Conservation (phyloP, 2,329 filamentous ascomycete genomes). For the Colletotrichum musicola region DNA sequence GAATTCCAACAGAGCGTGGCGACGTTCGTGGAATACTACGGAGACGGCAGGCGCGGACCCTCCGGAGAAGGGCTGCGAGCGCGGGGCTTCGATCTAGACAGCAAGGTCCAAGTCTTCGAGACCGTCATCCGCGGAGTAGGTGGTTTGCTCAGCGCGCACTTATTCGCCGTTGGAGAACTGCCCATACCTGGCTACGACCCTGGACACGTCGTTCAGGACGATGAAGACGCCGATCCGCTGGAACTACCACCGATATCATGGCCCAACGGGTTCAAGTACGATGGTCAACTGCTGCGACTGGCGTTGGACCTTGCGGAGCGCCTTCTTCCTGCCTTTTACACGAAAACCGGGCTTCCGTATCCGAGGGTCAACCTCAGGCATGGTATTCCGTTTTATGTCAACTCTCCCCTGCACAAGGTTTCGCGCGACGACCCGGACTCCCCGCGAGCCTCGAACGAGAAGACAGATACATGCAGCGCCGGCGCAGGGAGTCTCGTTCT, state of each 20-base stretch:
- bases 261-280: slow-evolving; percentile 80
- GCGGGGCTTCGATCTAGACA: slow-evolving; percentile 92
- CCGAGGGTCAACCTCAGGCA: slow-evolving; percentile 91
- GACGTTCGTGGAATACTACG: slow-evolving; percentile 84
- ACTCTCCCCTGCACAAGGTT: slow-evolving; percentile 80
- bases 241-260: slow-evolving; percentile 73
- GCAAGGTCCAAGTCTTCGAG: slow-evolving; percentile 98
- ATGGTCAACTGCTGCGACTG: slow-evolving; percentile 90
- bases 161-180: slow-evolving; percentile 91
- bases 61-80: slow-evolving; percentile 78
- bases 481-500: slow-evolving; percentile 96
- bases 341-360: slow-evolving; percentile 91
- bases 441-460: slow-evolving; percentile 66
- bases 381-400: slow-evolving; percentile 92
- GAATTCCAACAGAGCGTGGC: slow-evolving; percentile 86
- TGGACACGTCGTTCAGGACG: slow-evolving; percentile 42
- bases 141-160: slow-evolving; percentile 89
- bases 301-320: slow-evolving; percentile 87
- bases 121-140: slow-evolving; percentile 95
- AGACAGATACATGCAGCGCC: slow-evolving; percentile 94
- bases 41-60: slow-evolving; percentile 80
- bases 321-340: slow-evolving; percentile 92
- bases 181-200: slow-evolving; percentile 85
- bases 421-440: slow-evolving; percentile 55
- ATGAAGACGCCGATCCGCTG: slow-evolving; percentile 54